phyloP scores from a whole-genome alignment of 352 stramenopile species.

The Pythium insidiosum region DNA sequence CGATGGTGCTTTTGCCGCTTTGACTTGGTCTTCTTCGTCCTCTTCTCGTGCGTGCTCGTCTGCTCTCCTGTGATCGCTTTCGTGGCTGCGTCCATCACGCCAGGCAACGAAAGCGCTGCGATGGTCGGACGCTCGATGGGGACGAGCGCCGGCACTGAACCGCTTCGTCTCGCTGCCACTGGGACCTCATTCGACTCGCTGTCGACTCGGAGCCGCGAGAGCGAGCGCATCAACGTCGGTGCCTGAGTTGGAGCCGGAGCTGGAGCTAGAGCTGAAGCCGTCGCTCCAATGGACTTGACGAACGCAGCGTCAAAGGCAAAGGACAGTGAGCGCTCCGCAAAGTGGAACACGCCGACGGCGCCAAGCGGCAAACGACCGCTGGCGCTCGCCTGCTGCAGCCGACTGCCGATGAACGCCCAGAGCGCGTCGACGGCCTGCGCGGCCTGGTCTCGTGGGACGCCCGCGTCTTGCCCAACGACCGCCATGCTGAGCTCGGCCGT shows the following conservation, averaged over 20 bases:
- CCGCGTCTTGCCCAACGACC: conserved; percentile 27
- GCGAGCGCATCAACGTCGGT: background rate
- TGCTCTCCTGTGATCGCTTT: background rate
- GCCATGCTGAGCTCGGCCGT: conserved; percentile 39
- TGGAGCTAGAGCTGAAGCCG: background rate
- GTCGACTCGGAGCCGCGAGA: no score
- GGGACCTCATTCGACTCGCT: no score
- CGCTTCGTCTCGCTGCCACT: background rate
- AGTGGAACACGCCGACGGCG: conserved; percentile 25
- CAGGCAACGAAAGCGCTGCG: no score
- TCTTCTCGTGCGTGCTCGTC: background rate
- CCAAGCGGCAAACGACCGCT: conserved; percentile 21
- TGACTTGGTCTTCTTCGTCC: background rate
- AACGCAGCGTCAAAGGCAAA: conserved; percentile 41
- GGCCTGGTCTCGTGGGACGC: conserved; percentile 32
- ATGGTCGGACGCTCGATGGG: no score
- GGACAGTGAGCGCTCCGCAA: conserved; percentile 31
- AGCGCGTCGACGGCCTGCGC: conserved; percentile 34
- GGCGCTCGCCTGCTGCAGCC: conserved; percentile 19
- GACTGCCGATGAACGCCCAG: conserved; percentile 28
- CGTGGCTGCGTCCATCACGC: no score
- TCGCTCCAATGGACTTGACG: conserved; percentile 9
- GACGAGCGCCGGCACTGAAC: no score
- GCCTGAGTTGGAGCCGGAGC: no score
- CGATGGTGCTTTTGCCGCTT: background rate